These are phyloP conservation scores for Neonectria sp. DNA, from an alignment of 2,329 filamentous ascomycete genomes.

Conservation along the genomic window DNA sequence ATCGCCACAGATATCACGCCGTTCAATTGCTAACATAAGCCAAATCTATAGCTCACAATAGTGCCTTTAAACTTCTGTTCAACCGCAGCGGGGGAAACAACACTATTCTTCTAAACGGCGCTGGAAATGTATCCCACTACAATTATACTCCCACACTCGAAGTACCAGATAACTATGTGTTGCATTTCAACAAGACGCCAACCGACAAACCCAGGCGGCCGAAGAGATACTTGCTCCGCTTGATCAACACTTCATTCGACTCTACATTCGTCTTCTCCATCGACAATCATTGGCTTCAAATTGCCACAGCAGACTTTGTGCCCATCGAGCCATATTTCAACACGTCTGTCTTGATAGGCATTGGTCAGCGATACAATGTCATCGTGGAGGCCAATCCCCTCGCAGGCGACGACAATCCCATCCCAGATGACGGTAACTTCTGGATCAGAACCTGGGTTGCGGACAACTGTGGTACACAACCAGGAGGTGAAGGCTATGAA, in stretches of 20 bases:
- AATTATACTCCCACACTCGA: constrained; percentile 21
- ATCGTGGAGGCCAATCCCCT: constrained; percentile 38
- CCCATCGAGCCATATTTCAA: constrained; percentile 39
- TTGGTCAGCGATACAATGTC: constrained; percentile 41
- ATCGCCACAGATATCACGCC: rapidly evolving
- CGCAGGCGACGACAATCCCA: constrained; percentile 22
- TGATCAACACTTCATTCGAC: constrained; percentile 44
- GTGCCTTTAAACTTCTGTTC: constrained; percentile 32
- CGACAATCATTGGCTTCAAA: constrained; percentile 41
- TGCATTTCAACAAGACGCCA: constrained; percentile 39
- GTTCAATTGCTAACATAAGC: not conserved
- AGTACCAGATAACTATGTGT: constrained; percentile 25
- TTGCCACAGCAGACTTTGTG: constrained; percentile 39
- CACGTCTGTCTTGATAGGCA: constrained; percentile 34
- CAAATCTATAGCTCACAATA: constrained; percentile 29
- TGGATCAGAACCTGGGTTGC: constrained; percentile 43
- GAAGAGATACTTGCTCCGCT: constrained; percentile 35
- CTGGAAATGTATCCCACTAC: constrained; percentile 35
- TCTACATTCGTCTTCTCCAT: constrained; percentile 42
- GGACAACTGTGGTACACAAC: not conserved
- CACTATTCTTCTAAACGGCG: constrained; percentile 40
- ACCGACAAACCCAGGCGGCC: constrained; percentile 35
- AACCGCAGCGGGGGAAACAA: constrained; percentile 25
- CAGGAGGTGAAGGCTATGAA: constrained; percentile 34
- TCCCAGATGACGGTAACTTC: constrained; percentile 38